Conservation (phyloP, 148 eudicot species). For the Spergularia marina region DNA sequence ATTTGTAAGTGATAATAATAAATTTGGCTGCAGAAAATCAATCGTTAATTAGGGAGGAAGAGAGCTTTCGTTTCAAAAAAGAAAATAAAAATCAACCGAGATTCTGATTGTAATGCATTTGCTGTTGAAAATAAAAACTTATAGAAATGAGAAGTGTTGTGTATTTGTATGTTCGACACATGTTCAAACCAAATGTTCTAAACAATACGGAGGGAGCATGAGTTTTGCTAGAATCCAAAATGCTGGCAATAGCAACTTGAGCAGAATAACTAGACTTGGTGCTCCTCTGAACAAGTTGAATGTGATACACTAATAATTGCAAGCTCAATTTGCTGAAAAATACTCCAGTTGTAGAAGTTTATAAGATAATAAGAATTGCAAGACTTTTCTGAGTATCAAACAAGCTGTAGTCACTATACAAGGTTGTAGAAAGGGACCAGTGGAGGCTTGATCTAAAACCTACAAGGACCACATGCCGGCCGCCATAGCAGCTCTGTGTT, state of each 20-base stretch:
- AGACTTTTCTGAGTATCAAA: not conserved
- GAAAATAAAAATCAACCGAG: too few relatives aligned
- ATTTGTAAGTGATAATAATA: too few relatives aligned
- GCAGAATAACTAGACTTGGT: not conserved
- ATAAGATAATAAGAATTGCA: not conserved
- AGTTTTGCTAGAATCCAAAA: not conserved
- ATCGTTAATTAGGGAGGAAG: too few relatives aligned
- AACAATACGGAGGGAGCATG: too few relatives aligned
- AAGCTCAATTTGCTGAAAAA: not conserved
- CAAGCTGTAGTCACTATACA: not conserved
- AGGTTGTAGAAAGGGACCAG: not conserved
- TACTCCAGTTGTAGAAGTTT: not conserved
- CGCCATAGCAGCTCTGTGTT: not conserved
- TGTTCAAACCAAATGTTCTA: too few relatives aligned
- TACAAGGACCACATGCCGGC: not conserved
- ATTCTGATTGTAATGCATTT: too few relatives aligned
- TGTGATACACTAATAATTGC: not conserved
- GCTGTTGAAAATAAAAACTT: too few relatives aligned
- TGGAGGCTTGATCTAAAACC: not conserved
- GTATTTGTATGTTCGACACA: too few relatives aligned
- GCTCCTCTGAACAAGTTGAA: conserved; percentile 1
- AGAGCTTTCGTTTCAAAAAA: too few relatives aligned
- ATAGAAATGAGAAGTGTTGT: too few relatives aligned
- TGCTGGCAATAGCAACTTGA: not conserved
- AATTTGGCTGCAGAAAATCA: too few relatives aligned